Percentiles rank a stretch among this genome's conserved stretches.
phyloP scores from a whole-genome alignment of 257 asterid genomes.

The Scutellaria baicalensis region DNA sequence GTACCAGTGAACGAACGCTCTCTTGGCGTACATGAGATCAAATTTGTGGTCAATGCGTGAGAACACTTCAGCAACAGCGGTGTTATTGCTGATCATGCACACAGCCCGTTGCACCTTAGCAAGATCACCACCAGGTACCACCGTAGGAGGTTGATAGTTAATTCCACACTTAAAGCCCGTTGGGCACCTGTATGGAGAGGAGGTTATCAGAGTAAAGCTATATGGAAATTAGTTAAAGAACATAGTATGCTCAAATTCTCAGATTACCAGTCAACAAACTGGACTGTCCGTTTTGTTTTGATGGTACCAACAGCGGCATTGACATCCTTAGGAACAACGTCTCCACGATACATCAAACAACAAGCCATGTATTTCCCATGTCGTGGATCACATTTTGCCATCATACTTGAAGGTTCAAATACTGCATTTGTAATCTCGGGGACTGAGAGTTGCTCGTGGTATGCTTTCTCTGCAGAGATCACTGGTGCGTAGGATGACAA shows the following conservation, averaged over 20 bases:
- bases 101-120: slow-evolving; percentile 45
- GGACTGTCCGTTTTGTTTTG: slow-evolving; percentile 86
- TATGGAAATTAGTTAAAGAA: background rate
- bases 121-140: slow-evolving; percentile 46
- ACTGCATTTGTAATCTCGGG: slow-evolving; percentile 95
- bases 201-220: background rate
- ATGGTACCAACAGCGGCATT: slow-evolving; percentile 89
- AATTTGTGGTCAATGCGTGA: slow-evolving; percentile 43
- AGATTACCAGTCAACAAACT: slow-evolving; percentile 80
- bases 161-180: slow-evolving; percentile 47
- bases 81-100: slow-evolving; percentile 49
- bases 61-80: slow-evolving; percentile 46
- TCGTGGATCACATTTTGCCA: slow-evolving; percentile 96
- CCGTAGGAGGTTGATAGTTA: slow-evolving; percentile 42
- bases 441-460: slow-evolving; percentile 85
- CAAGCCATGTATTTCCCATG: slow-evolving; percentile 98
- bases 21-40: slow-evolving; percentile 44
- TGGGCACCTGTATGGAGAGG: slow-evolving; percentile 31
- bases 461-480: slow-evolving; percentile 89
- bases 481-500: slow-evolving; percentile 93
- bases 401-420: slow-evolving; percentile 94
- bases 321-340: slow-evolving; percentile 93
- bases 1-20: slow-evolving; percentile 46
- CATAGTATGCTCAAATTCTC: background rate
- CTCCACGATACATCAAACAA: slow-evolving; percentile 94